These are phyloP conservation scores for Chamaenerion angustifolium DNA, from an alignment of 345 rosid species.

Conservation along the genomic window DNA sequence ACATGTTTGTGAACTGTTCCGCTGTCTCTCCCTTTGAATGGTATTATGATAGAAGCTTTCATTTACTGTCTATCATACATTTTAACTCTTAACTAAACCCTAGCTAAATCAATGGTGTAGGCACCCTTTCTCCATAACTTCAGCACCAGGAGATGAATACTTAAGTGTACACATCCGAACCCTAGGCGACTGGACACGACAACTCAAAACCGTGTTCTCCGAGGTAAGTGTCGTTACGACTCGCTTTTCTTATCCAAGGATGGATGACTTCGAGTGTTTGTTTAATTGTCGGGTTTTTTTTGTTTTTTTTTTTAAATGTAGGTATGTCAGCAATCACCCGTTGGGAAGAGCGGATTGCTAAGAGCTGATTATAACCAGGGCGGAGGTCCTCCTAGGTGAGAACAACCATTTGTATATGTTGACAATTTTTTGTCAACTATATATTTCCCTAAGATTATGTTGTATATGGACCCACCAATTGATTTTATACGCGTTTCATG, in stretches of 20 bases:
- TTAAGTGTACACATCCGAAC: constrained; percentile 82
- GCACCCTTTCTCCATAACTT: constrained; percentile 96
- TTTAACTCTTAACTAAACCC: not conserved
- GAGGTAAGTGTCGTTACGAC: constrained; percentile 17
- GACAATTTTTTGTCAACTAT: not conserved
- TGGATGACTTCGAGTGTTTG: not conserved
- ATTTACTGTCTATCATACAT: too few species aligned
- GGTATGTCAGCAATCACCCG: constrained; percentile 49
- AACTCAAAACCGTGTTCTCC: constrained; percentile 42
- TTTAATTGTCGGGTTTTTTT: not conserved
- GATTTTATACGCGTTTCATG: too few species aligned
- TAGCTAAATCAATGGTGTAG: constrained; percentile 17
- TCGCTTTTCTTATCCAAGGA: not conserved
- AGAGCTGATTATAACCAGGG: constrained; percentile 32
- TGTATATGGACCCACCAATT: not conserved
- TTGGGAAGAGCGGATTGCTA: constrained; percentile 41
- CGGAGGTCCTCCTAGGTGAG: constrained; percentile 9
- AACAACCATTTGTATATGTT: not conserved
- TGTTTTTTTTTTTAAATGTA: constrained; percentile 2
- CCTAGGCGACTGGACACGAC: constrained; percentile 86
- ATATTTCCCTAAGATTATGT: not conserved
- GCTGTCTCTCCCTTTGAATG: constrained; percentile 68
- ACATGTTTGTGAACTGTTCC: constrained; percentile 78
- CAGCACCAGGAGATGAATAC: constrained; percentile 78
- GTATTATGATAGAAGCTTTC: constrained; percentile 13